A percentile compares a stretch with the other conserved stretches of the same genome.
These are phyloP conservation scores for Rhododendron ovatum DNA, from an alignment of 148 eudicot genomes.

Conservation along the genomic window DNA sequence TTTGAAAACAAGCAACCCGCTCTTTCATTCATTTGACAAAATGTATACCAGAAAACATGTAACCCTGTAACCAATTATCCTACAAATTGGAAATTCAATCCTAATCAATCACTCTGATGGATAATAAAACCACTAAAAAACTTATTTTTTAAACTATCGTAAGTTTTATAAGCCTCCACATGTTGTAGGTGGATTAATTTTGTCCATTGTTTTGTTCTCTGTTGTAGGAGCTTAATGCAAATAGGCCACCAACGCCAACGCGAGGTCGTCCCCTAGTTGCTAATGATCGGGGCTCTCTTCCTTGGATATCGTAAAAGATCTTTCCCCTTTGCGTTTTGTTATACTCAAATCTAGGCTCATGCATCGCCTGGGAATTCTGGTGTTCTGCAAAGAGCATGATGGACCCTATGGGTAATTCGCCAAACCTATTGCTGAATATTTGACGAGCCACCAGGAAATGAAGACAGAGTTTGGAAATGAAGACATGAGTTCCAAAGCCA, in stretches of 20 bases:
- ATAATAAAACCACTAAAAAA: background rate
- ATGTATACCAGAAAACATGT: background rate
- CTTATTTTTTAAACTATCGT: background rate
- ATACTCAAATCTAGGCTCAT: conserved; percentile 23
- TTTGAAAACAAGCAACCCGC: background rate
- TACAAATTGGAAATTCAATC: background rate
- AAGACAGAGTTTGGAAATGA: conserved; percentile 6
- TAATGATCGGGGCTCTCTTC: conserved; percentile 85
- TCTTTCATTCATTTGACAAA: background rate
- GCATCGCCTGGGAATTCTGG: conserved; percentile 38
- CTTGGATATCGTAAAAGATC: conserved; percentile 59
- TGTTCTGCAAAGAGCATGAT: conserved; percentile 48
- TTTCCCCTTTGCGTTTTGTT: conserved; percentile 8
- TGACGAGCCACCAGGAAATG: conserved; percentile 21
- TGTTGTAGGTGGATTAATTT: background rate
- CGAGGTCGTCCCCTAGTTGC: conserved; percentile 93
- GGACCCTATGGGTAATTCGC: conserved; percentile 38
- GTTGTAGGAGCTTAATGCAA: conserved; percentile 82
- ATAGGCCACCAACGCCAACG: conserved; percentile 95
- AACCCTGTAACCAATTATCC: background rate
- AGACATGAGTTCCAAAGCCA: conserved; percentile 14
- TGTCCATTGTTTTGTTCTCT: background rate
- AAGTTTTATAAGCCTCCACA: background rate
- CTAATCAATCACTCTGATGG: background rate
- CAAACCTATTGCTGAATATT: conserved; percentile 6